Conservation (phyloP, 2,329 filamentous ascomycete genomes). For the Aspergillus ustus region DNA sequence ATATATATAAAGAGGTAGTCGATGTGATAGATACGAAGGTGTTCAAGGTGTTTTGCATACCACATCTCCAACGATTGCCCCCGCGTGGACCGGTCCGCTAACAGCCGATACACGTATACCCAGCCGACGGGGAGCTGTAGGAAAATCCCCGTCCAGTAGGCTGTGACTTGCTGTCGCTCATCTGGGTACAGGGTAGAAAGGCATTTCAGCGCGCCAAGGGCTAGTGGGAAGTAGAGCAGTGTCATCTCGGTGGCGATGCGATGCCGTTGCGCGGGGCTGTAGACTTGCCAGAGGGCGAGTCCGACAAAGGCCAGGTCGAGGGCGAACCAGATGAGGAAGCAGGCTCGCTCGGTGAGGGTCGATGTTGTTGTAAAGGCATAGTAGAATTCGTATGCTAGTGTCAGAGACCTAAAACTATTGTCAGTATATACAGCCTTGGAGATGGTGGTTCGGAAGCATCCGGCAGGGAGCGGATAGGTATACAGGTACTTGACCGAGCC, state of each 20-base stretch:
- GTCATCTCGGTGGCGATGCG: conserved; percentile 8
- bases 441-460: neutral
- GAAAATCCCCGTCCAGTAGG: conserved; percentile 28
- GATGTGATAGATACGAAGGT: too few relatives aligned
- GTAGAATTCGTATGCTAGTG: conserved; percentile 27
- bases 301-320: conserved; percentile 21
- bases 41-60: conserved; percentile 8
- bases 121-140: conserved; percentile 28
- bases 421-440: neutral
- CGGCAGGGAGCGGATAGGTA: too few relatives aligned
- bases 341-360: conserved; percentile 18
- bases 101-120: conserved; percentile 20
- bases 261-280: conserved; percentile 11
- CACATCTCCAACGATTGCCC: conserved; percentile 28
- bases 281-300: conserved; percentile 17
- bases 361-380: conserved; percentile 26
- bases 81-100: conserved; percentile 16
- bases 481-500: conserved; percentile 15
- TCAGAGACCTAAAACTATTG: conserved; percentile 21
- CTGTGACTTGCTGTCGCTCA: conserved; percentile 27
- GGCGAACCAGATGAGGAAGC: conserved; percentile 26
- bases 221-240: conserved; percentile 8
- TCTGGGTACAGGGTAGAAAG: conserved; percentile 21
- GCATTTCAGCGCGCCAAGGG: conserved; percentile 6
- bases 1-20: conserved; percentile 15